Conservation (phyloP, 108 stramenopile species). For the Aurantiochytrium sp. region DNA sequence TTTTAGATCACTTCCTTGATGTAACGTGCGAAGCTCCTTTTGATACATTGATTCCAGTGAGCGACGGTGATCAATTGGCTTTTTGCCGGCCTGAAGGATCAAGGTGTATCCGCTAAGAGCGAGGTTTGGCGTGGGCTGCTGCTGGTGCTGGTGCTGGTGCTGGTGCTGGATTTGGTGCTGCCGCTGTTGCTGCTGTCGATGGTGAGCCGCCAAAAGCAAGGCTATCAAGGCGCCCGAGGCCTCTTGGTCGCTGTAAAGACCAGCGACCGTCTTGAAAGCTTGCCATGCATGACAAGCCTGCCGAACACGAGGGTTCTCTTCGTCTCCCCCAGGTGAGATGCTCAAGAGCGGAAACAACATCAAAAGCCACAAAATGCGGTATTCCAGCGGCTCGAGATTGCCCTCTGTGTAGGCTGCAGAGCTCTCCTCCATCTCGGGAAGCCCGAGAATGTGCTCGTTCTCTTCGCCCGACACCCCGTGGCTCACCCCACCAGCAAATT, state of each 20-base stretch:
- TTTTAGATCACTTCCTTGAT: not conserved
- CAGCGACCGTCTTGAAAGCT: not conserved
- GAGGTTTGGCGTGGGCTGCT: not conserved
- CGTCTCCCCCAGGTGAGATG: not conserved
- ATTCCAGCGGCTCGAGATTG: not conserved
- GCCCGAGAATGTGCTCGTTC: not conserved
- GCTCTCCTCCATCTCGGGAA: not conserved
- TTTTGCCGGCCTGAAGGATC: not conserved
- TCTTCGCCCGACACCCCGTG: not conserved
- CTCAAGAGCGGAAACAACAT: not conserved
- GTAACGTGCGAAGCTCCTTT: not conserved
- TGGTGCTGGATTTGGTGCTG: no score
- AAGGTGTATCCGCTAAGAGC: not conserved
- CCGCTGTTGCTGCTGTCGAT: not conserved
- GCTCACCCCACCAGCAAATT: not conserved
- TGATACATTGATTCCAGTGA: not conserved
- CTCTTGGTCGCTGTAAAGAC: not conserved
- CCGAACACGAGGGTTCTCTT: not conserved
- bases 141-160: not conserved
- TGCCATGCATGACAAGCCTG: not conserved
- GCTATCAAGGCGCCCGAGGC: not conserved
- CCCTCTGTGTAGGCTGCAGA: not conserved
- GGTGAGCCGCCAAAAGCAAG: not conserved
- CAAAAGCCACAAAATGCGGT: slow-evolving; percentile 15
- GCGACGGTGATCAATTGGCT: not conserved